Percentiles rank a stretch among this genome's conserved stretches.
phyloP scores from a whole-genome alignment of 202 grass and related monocot genomes.

The Elaeis oleifera region DNA sequence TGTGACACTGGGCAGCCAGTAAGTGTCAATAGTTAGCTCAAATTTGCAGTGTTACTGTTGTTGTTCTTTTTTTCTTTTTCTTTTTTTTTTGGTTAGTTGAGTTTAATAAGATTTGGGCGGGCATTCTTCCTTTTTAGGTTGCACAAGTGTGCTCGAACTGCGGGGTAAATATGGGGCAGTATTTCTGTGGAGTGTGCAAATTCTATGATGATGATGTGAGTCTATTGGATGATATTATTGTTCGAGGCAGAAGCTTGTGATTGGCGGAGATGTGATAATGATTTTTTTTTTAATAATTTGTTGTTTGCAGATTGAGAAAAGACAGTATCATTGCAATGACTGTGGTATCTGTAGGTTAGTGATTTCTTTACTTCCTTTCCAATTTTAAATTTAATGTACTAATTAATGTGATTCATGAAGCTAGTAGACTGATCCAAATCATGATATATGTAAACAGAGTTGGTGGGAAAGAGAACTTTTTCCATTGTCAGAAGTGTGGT shows the following conservation, averaged over 20 bases:
- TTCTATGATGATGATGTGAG: conserved; percentile 81
- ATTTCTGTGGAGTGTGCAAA: conserved; percentile 67
- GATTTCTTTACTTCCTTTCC: background rate
- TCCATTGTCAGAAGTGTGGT: conserved; percentile 47
- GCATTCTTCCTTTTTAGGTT: conserved; percentile 24
- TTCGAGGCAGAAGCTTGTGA: too few relatives aligned
- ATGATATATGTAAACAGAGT: conserved; percentile 27
- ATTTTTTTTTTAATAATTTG: background rate
- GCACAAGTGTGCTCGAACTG: conserved; percentile 69
- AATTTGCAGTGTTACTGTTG: conserved; percentile 1
- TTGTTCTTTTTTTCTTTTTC: background rate
- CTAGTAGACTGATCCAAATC: background rate
- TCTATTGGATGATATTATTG: background rate
- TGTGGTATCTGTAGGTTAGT: conserved; percentile 85
- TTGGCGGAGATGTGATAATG: too few relatives aligned
- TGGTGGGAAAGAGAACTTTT: conserved; percentile 37
- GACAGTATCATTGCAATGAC: conserved; percentile 65
- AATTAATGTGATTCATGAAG: background rate
- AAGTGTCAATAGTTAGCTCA: too few relatives aligned
- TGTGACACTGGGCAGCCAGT: conserved; percentile 83
- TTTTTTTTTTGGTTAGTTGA: background rate
- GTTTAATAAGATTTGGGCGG: background rate
- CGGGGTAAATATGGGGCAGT: conserved; percentile 78
- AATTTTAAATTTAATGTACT: too few relatives aligned
- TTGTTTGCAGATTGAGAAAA: conserved; percentile 48